Evolutionary conservation across 495 filamentous ascomycete genomes (phyloP), one percentile per base, ranked within the genome.

Genomic region (Darksidea phi): DNA sequence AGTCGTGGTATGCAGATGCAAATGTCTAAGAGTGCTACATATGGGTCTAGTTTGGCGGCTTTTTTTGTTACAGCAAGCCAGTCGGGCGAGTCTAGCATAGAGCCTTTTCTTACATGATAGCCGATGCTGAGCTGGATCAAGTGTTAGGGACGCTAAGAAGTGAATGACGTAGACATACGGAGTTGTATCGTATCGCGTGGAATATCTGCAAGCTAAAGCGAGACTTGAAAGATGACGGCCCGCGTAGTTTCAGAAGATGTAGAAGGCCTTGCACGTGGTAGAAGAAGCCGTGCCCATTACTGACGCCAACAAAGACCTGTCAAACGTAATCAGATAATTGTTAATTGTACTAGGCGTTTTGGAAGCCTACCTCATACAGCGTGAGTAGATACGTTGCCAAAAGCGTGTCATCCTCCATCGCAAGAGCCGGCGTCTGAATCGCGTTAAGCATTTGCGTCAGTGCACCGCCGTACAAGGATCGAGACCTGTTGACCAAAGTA

Each of bases 221-320:
- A 0, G 48, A 20, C 15, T 63, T 54, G 24, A 67, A 37, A 1
- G 64, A 59, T 1, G 38, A 23, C 1, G 64, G 64, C 13, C 64
- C 59, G 25, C 64, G 59, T 17, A 32, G 24, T 23, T 52, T 59
- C 1, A 67, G 41, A 28, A 67, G 45, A 23, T 43, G 59, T 0
- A 63, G 47, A 1, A 54, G 12, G 15, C 64, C 64, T 42, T 67
- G 59, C 10, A 63, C 48, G 48, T 67, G 58, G 26, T 58, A 63
- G 49, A 67, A 63, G 50, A 67, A 67, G 13, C 64, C 64, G n/a
- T 54, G 49, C 5, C 59, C 64, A 8, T 46, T 28, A 11, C 47
- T 59, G 6, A 59, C 38, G n/a, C 64, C 59, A n/a, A 63, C 54
- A 28, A 63, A 67, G 23, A 67, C 49, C 64, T 67, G 23, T n/a